These are phyloP conservation scores for Theileria parva DNA, from an alignment of 169 alveolate species.

Conservation along the genomic window DNA sequence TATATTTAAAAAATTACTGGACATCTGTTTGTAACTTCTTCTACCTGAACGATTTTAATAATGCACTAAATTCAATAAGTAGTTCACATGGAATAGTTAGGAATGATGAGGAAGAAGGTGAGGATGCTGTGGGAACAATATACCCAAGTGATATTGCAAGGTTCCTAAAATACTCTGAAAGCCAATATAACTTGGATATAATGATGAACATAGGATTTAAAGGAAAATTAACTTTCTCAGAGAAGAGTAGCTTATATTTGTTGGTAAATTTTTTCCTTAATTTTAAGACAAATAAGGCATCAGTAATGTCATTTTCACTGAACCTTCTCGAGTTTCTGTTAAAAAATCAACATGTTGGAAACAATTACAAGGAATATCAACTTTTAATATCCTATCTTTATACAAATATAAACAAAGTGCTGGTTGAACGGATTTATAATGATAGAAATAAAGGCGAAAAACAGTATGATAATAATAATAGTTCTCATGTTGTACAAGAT, in stretches of 20 bases:
- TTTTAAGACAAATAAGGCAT: not conserved
- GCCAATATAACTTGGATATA: constrained; percentile 5
- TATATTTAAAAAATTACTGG: constrained; percentile 14
- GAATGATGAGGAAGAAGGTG: not conserved
- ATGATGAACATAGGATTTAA: constrained; percentile 7
- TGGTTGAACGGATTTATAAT: not conserved
- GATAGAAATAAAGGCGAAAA: not conserved
- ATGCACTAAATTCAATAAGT: not conserved
- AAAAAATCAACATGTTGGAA: constrained; percentile 1
- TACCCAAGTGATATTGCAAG: constrained; percentile 25
- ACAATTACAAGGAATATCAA: not conserved
- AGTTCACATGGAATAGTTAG: not conserved
- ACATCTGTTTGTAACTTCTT: constrained; percentile 1
- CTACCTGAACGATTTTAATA: constrained; percentile 1
- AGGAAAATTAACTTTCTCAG: not conserved
- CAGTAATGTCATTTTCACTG: not conserved
- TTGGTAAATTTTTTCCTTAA: not conserved
- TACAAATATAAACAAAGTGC: not conserved
- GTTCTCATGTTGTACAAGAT: not conserved
- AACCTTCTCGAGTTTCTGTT: constrained; percentile 5
- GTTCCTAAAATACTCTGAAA: constrained; percentile 15
- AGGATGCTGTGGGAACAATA: not conserved
- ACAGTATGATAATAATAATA: not conserved
- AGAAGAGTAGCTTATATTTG: not conserved
- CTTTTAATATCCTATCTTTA: not conserved